phyloP scores from a whole-genome alignment of 176 grass and related monocot species.

The Bothriochloa decipiens region DNA sequence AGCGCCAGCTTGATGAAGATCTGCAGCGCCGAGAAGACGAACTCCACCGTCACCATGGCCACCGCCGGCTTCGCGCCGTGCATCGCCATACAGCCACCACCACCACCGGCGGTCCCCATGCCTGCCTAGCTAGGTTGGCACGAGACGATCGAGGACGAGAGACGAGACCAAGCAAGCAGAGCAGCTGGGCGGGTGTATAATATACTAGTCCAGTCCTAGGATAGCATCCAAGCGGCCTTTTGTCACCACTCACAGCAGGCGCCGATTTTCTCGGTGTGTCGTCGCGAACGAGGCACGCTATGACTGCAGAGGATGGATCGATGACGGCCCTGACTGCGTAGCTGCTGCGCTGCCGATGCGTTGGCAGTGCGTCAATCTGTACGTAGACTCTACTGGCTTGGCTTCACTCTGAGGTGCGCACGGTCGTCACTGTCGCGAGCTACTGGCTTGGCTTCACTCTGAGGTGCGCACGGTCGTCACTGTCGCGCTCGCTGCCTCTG shows the following conservation, averaged over 20 bases:
- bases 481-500: no score
- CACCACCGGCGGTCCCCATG: slow-evolving; percentile 4
- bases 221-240: neutral
- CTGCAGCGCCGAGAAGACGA: slow-evolving; percentile 46
- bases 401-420: no score
- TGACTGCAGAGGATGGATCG: neutral
- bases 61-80: slow-evolving; percentile 38
- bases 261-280: neutral
- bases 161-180: neutral
- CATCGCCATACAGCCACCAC: neutral
- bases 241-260: no score
- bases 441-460: no score
- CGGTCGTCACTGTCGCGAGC: no score
- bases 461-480: no score
- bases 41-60: slow-evolving; percentile 43
- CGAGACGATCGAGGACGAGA: no score
- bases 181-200: neutral
- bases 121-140: no score
- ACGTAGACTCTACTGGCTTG: neutral
- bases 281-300: neutral
- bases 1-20: slow-evolving; percentile 73
- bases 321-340: no score
- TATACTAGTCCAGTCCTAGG: neutral
- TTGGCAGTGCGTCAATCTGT: neutral
- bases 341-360: no score